Base-by-base conservation (phyloP, 305 asterid species). In the Fraxinus angustifolia region DNA sequence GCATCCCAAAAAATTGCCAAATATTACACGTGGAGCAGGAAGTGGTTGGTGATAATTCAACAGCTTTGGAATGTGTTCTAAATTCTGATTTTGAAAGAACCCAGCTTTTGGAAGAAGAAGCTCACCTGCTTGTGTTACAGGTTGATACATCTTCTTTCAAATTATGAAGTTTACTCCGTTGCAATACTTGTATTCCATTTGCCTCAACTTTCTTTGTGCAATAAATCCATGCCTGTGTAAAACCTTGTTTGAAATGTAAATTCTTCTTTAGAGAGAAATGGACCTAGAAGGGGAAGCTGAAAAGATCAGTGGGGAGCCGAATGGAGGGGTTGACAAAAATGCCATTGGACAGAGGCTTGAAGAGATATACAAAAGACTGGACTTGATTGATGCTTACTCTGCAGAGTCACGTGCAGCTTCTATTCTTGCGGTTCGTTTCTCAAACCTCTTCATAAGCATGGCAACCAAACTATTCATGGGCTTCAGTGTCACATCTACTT, bases 351-450 rank as follows among this genome's bases (percentile, higher is more conserved):
- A 83, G 78, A 93, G 95, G 86, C 93, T 96, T 77, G 97, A 94
- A 88, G 92, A 85, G 88, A 87, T 96, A 88, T 96, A 96, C 82
- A 96, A 93, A 88, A 93, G 99, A 87, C 97, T 96, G 75, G 97
- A 92, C 82, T 88, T 91, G 70, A 94, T 96, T 85, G 99, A 96
- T 89, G 99, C 99, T 80, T 89, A 96, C 87, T 82, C 98, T 78
- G 99, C 99, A 26, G 99, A 94, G 88, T 87, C 98, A 73, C 98
- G 99, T n/a, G 99, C 98, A 28, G 95, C 97, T 10, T 89, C 98
- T 85, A 96, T 96, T 88, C 98, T 96, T 80, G 96, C 99, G 88
- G 99, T 96, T 86, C 87, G 99, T 90, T 86, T 82, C 77, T 75
- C 33, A 70, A 34, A 53, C 42, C 75, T 74, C 33, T 26, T 74